These are phyloP conservation scores for Coelastrella sp. DNA, from an alignment of 139 green algal genomes.

Conservation along the genomic window DNA sequence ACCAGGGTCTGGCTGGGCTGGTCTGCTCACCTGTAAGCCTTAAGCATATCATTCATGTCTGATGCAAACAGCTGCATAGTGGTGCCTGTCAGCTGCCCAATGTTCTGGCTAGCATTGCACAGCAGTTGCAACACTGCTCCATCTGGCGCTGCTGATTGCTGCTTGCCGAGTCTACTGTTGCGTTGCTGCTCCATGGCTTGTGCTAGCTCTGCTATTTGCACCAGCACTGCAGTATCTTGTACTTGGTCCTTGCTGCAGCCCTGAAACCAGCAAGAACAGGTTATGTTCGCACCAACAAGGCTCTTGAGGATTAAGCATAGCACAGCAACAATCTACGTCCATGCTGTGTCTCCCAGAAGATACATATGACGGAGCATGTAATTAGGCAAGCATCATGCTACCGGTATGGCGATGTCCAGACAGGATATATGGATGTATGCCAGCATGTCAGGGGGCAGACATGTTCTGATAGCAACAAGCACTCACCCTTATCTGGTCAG, in stretches of 20 bases:
- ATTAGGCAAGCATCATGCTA: background rate
- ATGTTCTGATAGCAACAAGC: background rate
- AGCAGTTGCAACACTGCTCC: conserved; percentile 6
- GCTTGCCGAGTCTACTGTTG: background rate
- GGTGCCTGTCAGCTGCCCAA: background rate
- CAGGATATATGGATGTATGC: no score
- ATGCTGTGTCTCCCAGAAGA: background rate
- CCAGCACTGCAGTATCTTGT: conserved; percentile 6
- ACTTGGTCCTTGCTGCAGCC: conserved; percentile 15
- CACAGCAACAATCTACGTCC: background rate
- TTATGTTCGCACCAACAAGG: no score
- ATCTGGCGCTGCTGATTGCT: background rate
- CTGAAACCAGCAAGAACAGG: background rate
- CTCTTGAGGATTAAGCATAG: no score
- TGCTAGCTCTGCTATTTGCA: background rate
- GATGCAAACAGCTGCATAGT: conserved; percentile 35
- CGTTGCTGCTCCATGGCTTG: background rate
- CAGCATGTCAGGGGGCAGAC: no score
- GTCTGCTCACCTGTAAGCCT: conserved; percentile 15
- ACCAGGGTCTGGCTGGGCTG: no score
- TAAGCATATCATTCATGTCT: conserved; percentile 28
- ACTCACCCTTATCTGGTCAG: conserved; percentile 37
- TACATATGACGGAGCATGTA: background rate
- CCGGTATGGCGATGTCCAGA: background rate
- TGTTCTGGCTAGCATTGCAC: background rate